Conservation (phyloP, 306 rosid genomes). For the Urtica urens region DNA sequence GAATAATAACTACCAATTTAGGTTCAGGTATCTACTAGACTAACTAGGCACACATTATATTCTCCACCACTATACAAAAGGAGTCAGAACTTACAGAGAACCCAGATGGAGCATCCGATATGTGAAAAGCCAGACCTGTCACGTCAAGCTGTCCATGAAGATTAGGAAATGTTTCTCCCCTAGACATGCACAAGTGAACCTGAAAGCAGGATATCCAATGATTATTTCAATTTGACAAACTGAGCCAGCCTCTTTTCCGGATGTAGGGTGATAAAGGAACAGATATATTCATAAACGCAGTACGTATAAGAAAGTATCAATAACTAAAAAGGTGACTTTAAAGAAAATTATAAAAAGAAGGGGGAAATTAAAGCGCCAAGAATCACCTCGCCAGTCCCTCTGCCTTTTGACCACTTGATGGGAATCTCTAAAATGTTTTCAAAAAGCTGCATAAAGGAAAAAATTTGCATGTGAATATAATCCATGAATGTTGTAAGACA, state of each 20-base stretch:
- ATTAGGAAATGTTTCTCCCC: conserved; percentile 78
- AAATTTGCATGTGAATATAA: conserved; percentile 12
- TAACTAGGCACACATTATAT: not conserved
- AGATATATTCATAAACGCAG: no score
- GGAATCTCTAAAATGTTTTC: conserved; percentile 88
- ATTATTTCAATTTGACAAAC: conserved; percentile 4
- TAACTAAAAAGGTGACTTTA: not conserved
- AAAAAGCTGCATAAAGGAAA: conserved; percentile 59
- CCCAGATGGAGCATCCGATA: conserved; percentile 66
- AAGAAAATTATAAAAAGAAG: not conserved
- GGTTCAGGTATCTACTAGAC: conserved; percentile 1
- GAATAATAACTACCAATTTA: not conserved
- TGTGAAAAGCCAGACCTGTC: conserved; percentile 67
- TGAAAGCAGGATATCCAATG: conserved; percentile 20
- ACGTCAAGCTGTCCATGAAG: conserved; percentile 85
- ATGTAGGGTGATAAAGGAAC: not conserved
- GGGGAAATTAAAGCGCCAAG: conserved; percentile 28
- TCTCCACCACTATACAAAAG: conserved; percentile 4
- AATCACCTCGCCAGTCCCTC: conserved; percentile 92
- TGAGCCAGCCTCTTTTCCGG: not conserved
- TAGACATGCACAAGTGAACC: conserved; percentile 92
- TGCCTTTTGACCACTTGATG: conserved; percentile 73
- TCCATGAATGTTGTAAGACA: conserved; percentile 16
- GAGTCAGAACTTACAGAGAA: conserved; percentile 55
- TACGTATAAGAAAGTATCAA: not conserved